Conservation (phyloP, 495 filamentous ascomycete genomes). For the Penicillium goetzii region DNA sequence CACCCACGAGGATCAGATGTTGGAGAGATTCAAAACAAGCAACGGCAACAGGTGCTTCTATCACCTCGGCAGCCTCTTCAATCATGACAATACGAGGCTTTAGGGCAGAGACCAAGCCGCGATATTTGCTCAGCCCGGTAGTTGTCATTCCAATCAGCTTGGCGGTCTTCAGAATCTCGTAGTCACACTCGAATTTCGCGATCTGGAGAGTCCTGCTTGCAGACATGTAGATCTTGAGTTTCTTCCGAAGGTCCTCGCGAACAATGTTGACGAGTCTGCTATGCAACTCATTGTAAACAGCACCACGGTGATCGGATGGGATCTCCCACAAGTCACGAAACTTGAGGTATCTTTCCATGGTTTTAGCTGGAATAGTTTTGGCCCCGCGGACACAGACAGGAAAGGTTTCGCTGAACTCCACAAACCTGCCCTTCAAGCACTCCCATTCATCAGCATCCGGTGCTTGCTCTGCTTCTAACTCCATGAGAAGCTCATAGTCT, state of each 20-base stretch:
- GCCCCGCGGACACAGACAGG: conserved; percentile 41
- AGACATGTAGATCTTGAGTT: conserved; percentile 47
- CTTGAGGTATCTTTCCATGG: conserved; percentile 26
- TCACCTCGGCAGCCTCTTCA: conserved; percentile 76
- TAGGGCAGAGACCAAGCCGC: conserved; percentile 70
- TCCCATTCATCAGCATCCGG: conserved; percentile 58
- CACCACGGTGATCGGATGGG: conserved; percentile 53
- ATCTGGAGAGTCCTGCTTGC: conserved; percentile 48
- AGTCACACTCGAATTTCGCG: conserved; percentile 60
- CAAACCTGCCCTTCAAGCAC: conserved; percentile 51
- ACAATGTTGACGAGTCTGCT: conserved; percentile 47
- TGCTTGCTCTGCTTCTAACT: conserved; percentile 65
- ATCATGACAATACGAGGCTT: conserved; percentile 69
- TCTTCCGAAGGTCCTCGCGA: conserved; percentile 42
- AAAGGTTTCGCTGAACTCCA: conserved; percentile 49
- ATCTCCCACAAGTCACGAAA: conserved; percentile 61
- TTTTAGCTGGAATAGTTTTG: conserved; percentile 7
- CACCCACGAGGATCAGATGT: conserved; percentile 76
- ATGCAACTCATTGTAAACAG: conserved; percentile 62
- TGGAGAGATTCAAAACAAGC: conserved; percentile 69
- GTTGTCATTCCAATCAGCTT: conserved; percentile 76
- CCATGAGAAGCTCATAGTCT: conserved; percentile 66
- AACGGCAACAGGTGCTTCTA: conserved; percentile 67
- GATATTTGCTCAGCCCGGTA: conserved; percentile 88
- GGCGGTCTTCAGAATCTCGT: conserved; percentile 49